Evolutionary conservation across 2,329 filamentous ascomycete species (phyloP), one percentile per base, ranked within the genome.

Genomic region (Xylariaceae sp.): DNA sequence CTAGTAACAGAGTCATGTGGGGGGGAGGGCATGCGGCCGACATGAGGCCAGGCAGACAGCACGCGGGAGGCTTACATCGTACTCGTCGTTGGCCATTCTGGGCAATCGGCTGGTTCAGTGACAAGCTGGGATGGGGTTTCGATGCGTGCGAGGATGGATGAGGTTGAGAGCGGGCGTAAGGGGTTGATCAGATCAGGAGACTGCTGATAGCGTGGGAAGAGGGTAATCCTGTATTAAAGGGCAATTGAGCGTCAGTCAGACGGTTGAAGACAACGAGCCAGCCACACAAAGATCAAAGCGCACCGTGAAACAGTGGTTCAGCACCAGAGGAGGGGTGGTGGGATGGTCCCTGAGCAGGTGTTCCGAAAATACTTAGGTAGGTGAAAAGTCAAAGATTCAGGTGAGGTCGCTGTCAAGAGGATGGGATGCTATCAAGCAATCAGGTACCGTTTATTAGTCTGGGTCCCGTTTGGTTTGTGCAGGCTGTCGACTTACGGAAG

Each of bases 81-180:
- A 99, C 83, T 99, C 94, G 85, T 99, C 94, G 88, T 97, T 99
- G 74, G 93, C 94, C 94, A 97, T 99, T 78, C 71, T 82, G 80
- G 76, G 66, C 67, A 63, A 67, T 68, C 57, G 59, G 48, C 57
- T 61, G 50, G 55, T 58, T 67, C 48, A 17, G 18, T 59, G 23
- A 47, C 50, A 11, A 47, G 35, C 35, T 49, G 50, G 51, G 56
- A 44, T 60, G 54, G 51, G 18, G 59, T 61, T 53, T 66, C 55
- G 58, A 61, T 60, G 59, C 61, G 57, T 30, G 61, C 51, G 56
- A 50, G 42, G 47, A 56, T 53, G 15, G 18, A 10, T 6, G 30
- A 56, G 39, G 18, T 10, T 13, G 39, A 35, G 23, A 47, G 23
- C 9, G 51, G 47, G 54, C 30, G 56, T 15, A 37, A 34, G 34